Conservation (phyloP, 73 alveolate genomes). For the Paramecium sonneborni region DNA sequence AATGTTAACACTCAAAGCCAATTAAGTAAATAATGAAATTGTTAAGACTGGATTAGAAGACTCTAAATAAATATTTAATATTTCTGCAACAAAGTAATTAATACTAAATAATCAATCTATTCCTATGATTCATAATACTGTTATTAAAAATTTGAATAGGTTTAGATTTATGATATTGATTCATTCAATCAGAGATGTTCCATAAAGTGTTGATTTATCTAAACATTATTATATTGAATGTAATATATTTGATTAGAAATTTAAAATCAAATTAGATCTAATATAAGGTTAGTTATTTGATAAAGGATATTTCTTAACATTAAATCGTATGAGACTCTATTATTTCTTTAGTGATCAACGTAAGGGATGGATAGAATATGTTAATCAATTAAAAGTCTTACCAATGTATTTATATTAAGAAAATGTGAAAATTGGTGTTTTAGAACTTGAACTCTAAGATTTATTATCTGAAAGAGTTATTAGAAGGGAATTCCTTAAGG, state of each 20-base stretch:
- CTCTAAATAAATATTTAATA: conserved; percentile 45
- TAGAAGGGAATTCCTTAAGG: conserved; percentile 56
- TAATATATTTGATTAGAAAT: conserved; percentile 67
- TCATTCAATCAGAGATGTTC: conserved; percentile 61
- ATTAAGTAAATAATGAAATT: conserved; percentile 38
- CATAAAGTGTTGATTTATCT: conserved; percentile 53
- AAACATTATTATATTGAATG: conserved; percentile 72
- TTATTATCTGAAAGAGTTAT: conserved; percentile 58
- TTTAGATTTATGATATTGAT: conserved; percentile 64
- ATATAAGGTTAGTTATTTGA: conserved; percentile 10
- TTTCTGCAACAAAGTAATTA: conserved; percentile 55
- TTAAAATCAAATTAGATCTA: conserved; percentile 50
- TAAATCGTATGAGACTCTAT: conserved; percentile 75
- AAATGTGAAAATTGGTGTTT: background rate
- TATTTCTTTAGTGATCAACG: conserved; percentile 72
- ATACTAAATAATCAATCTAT: background rate
- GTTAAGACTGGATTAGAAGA: background rate
- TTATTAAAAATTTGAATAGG: conserved; percentile 39
- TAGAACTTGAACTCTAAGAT: conserved; percentile 57
- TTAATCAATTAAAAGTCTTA: conserved; percentile 38
- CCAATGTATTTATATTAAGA: conserved; percentile 61
- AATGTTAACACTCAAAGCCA: conserved; percentile 54
- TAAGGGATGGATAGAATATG: conserved; percentile 44
- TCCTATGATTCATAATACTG: conserved; percentile 61
- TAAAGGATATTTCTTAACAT: conserved; percentile 49